Base-by-base conservation (phyloP, 306 rosid species). In the Chamaecrista fasciculata region DNA sequence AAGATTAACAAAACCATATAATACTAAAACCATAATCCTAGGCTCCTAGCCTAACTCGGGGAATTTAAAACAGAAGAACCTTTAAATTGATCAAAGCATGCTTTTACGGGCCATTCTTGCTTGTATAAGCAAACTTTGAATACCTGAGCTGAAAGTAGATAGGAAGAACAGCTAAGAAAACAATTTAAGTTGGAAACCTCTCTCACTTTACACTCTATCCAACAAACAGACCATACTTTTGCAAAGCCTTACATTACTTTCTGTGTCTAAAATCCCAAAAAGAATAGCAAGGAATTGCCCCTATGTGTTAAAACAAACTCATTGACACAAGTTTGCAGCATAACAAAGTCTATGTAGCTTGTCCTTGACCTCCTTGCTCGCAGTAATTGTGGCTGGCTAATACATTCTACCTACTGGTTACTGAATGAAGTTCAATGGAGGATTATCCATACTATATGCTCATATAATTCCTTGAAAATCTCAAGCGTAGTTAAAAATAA, bases 241-340 rank as follows among this genome's bases (percentile, higher is more conserved):
- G 42, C 62, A 52, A 26, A 60, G 62, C 44, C 19, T 33, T 44
- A 11, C 11, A 24, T 39, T n/a, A 43, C 61, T 57, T 67, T 67
- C 66, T 33, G 72, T 39, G 40, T 15, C 25, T 28, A 73, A 44
- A 19, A 62, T 24, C 43, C 56, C 36, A 19, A 46, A 46, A 5
- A 2, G 24, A 52, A 46, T 61, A 42, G 73, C 39, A 56, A 47
- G 48, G 23, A 57, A 46, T 56, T 44, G 73, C 76, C 20, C 23
- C 69, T 47, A 20, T 11, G 19, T 21, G 8, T 33, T 43, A 50
- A 39, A 28, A 63, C 62, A 53, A 67, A 36, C 25, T 9, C 44
- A 78, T 57, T 70, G 63, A 55, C n/a, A 59, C 4, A 4, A 33
- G 50, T 39, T 59, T 55, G 24, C 59, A 71, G 49, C 62, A 50